Percentiles rank a stretch among this genome's conserved stretches.
Conservation (phyloP, 495 filamentous ascomycete species). For the Aspergillus bertholletiae region DNA sequence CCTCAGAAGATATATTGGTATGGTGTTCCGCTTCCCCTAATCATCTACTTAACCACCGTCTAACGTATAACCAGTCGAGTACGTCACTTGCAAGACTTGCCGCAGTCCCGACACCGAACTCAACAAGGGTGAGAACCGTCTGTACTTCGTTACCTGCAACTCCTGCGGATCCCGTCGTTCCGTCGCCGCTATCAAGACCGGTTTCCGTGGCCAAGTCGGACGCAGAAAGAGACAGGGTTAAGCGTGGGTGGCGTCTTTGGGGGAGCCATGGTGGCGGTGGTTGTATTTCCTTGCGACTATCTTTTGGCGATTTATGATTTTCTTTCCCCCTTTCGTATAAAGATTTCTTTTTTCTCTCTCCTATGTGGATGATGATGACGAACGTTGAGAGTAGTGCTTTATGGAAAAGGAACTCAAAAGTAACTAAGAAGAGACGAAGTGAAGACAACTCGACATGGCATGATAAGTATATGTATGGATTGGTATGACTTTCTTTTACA, state of each 20-base stretch:
- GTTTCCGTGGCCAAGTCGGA: constrained; percentile 97
- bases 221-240: constrained; percentile 71
- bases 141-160: constrained; percentile 82
- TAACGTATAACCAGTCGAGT: constrained; percentile 66
- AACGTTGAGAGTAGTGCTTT: not conserved
- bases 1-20: constrained; percentile 88
- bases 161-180: constrained; percentile 86
- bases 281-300: constrained; percentile 18
- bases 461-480: constrained; percentile 15
- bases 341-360: constrained; percentile 9
- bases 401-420: constrained; percentile 4
- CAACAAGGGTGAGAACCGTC: constrained; percentile 96
- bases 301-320: constrained; percentile 15
- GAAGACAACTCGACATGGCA: constrained; percentile 22
- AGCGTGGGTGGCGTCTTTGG: constrained; percentile 14
- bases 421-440: constrained; percentile 15
- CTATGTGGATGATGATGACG: constrained; percentile 15
- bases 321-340: constrained; percentile 10
- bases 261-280: constrained; percentile 6
- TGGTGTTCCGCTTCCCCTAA: constrained; percentile 24
- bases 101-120: constrained; percentile 91
- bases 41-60: not conserved
- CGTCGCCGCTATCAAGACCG: constrained; percentile 97
- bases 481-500: constrained; percentile 14
- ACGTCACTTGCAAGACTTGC: constrained; percentile 98